Evolutionary conservation across 2,329 filamentous ascomycete species (phyloP).

Genomic region (Aschersonia sp.): DNA sequence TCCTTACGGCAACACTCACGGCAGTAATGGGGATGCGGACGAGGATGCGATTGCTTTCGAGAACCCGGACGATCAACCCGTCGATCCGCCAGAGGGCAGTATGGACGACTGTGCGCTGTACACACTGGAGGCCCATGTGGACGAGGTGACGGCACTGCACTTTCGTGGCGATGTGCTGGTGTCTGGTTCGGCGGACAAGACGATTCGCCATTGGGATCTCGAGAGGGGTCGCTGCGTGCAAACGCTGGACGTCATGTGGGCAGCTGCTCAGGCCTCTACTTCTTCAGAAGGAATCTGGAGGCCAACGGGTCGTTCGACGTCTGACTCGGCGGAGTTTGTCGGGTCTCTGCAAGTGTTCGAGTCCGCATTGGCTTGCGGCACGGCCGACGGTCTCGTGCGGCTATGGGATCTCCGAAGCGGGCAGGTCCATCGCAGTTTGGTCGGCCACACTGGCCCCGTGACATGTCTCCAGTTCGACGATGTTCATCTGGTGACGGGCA

Average conservation of each 20-base stretch:
- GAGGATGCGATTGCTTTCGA: conserved; percentile 60
- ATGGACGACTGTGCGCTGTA: conserved; percentile 86
- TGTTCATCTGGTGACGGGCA: conserved; percentile 85
- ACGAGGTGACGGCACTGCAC: conserved; percentile 86
- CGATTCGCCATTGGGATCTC: conserved; percentile 91
- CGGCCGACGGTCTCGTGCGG: conserved; percentile 91
- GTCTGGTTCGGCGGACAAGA: conserved; percentile 95
- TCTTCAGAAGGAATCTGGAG: conserved; percentile 55
- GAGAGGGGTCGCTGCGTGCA: conserved; percentile 96
- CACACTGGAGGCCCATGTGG: conserved; percentile 78
- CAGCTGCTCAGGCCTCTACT: conserved; percentile 75
- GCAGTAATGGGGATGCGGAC: conserved; percentile 44
- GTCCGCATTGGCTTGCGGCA: conserved; percentile 87
- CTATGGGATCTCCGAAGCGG: conserved; percentile 94
- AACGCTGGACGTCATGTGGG: conserved; percentile 96
- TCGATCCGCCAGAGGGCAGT: conserved; percentile 61
- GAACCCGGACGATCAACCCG: conserved; percentile 50
- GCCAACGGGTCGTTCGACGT: conserved; percentile 46
- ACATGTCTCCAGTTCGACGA: conserved; percentile 95
- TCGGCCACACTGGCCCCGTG: conserved; percentile 89
- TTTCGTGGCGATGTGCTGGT: conserved; percentile 83
- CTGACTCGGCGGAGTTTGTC: conserved; percentile 74
- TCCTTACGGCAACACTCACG: conserved; percentile 47
- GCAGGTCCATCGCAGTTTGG: conserved; percentile 89
- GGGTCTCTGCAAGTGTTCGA: conserved; percentile 93